These are phyloP conservation scores for Stachybotrys chlorohalonatus DNA, from an alignment of 2,329 filamentous ascomycete genomes.

Conservation along the genomic window DNA sequence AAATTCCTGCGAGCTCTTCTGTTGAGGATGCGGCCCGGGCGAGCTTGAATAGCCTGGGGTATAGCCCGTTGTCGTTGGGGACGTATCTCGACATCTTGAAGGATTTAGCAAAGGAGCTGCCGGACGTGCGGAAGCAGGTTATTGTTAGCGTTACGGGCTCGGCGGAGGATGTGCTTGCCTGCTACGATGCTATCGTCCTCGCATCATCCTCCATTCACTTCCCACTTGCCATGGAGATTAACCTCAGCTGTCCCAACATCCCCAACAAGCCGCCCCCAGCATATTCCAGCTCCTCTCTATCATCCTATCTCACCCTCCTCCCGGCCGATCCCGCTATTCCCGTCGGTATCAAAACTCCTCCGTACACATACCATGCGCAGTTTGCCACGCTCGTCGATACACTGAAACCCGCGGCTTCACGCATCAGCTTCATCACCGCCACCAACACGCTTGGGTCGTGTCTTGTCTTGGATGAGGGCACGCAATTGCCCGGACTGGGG, in stretches of 20 bases:
- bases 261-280: constrained; percentile 59
- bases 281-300: constrained; percentile 45
- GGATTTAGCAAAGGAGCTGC: constrained; percentile 26
- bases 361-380: constrained; percentile 63
- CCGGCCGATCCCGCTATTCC: constrained; percentile 25
- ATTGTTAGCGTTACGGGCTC: constrained; percentile 64
- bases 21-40: constrained; percentile 19
- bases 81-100: constrained; percentile 50
- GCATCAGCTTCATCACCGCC: constrained; percentile 59
- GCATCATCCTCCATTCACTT: constrained; percentile 29
- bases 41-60: constrained; percentile 64
- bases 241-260: constrained; percentile 74
- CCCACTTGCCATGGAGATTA: constrained; percentile 62
- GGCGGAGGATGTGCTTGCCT: constrained; percentile 44
- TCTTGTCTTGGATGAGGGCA: constrained; percentile 39
- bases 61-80: constrained; percentile 54
- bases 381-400: constrained; percentile 48
- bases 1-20: constrained; percentile 3
- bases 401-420: constrained; percentile 24
- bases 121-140: constrained; percentile 41
- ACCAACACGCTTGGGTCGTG: constrained; percentile 66
- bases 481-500: constrained; percentile 45
- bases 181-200: constrained; percentile 40
- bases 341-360: constrained; percentile 63
- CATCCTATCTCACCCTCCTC: constrained; percentile 44